A percentile compares a stretch with the other conserved stretches of the same genome.
phyloP scores from a whole-genome alignment of 2,329 filamentous ascomycete species.

The Parasarocladium wereldwijsianum region DNA sequence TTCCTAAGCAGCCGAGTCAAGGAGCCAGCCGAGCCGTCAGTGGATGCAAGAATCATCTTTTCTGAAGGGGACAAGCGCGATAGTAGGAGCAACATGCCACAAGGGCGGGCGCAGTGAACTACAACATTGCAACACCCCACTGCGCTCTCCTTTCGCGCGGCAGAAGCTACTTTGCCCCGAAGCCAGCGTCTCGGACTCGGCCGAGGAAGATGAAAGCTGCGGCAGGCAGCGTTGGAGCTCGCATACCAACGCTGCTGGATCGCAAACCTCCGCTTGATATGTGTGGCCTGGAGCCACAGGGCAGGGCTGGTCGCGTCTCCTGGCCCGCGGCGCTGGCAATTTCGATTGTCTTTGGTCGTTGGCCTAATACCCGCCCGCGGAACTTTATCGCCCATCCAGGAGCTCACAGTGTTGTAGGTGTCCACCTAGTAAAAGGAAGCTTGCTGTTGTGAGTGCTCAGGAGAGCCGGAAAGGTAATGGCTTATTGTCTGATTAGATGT shows the following conservation, averaged over 20 bases:
- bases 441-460: too few relatives aligned
- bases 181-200: slow-evolving; percentile 43
- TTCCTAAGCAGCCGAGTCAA: too few relatives aligned
- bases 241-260: not conserved
- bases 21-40: too few relatives aligned
- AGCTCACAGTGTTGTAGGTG: too few relatives aligned
- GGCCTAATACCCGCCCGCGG: too few relatives aligned
- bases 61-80: slow-evolving; percentile 45
- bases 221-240: not conserved
- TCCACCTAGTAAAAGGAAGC: too few relatives aligned
- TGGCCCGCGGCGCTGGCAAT: slow-evolving; percentile 11
- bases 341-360: too few relatives aligned
- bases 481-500: too few relatives aligned
- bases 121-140: not conserved
- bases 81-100: slow-evolving; percentile 32
- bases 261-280: not conserved
- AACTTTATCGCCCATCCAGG: too few relatives aligned
- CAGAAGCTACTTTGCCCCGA: slow-evolving; percentile 37
- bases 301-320: slow-evolving; percentile 34
- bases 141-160: slow-evolving; percentile 10
- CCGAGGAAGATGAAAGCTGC: slow-evolving; percentile 33
- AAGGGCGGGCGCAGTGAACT: slow-evolving; percentile 1
- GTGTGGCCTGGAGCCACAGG: slow-evolving; percentile 10
- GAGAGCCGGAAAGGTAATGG: too few relatives aligned
- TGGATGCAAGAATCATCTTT: too few relatives aligned